Evolutionary conservation across 1,284 basidiomycete species (phyloP), one percentile per base, ranked within the genome.

Genomic region (Boletus sp.): DNA sequence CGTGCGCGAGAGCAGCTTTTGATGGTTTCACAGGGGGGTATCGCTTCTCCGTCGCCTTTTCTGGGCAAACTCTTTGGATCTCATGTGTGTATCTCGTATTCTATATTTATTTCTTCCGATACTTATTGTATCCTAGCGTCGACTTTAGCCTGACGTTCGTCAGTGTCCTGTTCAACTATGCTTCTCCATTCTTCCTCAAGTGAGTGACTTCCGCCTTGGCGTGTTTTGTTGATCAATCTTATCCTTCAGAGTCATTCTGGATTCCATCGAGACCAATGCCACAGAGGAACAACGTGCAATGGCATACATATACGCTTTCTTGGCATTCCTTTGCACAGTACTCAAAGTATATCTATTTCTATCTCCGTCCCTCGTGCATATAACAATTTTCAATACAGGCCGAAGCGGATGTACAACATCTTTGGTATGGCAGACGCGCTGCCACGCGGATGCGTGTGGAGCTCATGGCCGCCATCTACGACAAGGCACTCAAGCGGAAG

Each of bases 401-500:
- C 2, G 62, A 82, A 53, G 68, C 75, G 1, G 85, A 89, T 53
- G 66, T 85, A 7, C 74, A 83, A 44, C 84, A 87, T 55, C 70
- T 88, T 8, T 88, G 81, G 78, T 76, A 73, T 49, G 75, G 79
- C 17, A 72, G 84, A 36, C 72, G 84, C 23, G 81, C 77, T 1
- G 65, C 71, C 19, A 77, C 79, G 5, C 69, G 84, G 14, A 73
- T 81, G 37, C 75, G 78, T 34, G 70, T 72, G 12, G 77, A 81
- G 58, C 72, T 88, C 35, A 84, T 81, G 68, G 71, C 87, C 0
- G 74, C 87, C 0, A 88, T 96, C 46, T 97, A 94, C 60, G 88
- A 93, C 65, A 96, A 96, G 66, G 85, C 93, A 0, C 71, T 96
- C 34, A 87, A 87, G 62, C 74, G 91, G 22, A 87, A 84, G 61